Base-by-base conservation (phyloP, 495 filamentous ascomycete genomes). In the Aspergillus bertholletiae region DNA sequence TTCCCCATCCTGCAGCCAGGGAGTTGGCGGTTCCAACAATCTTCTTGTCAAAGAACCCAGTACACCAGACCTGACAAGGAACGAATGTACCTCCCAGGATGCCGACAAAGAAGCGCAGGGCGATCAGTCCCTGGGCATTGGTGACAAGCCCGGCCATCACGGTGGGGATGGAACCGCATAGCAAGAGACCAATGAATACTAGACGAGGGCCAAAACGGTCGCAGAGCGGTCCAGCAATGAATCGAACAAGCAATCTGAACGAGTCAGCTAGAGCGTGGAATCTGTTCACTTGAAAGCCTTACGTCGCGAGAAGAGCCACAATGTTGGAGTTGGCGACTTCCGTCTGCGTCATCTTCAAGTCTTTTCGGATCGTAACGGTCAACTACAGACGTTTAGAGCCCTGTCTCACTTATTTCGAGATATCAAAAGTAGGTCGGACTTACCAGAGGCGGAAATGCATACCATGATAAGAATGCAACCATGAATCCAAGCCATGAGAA, bases 401-500 rank as follows among this genome's bases (percentile, higher is more conserved):
- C 20, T 49, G 12, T 43, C 17, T n/a, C n/a, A n/a, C n/a, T n/a
- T n/a, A n/a, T 3, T 40, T 20, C 32, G 7, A 46, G 41, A 17
- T 12, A 15, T 8, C 7, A n/a, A 26, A 15, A 21, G 5, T 18
- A 35, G 3, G 12, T 8, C 9, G 2, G 22, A 76, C 85, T 72
- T 76, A 91, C 87, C 74, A 94, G 66, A 61, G 89, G 89, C 51
- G 89, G 89, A 73, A 92, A 93, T 1, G 89, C 83, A 71, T 82
- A 83, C 79, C 93, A 97, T 2, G 89, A 93, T 72, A 90, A 88
- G 75, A 97, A 97, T 20, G 92, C 90, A 53, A 97, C 84, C 85
- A 97, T 89, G 74, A 97, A 97, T 8, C 93, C 93, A 46, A 90
- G 81, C 87, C 92, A 96, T 0, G 91, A 90, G 73, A 97, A 96